Base-by-base conservation (phyloP, 228 moss, liverwort and hornwort species). In the Sphagnum fallax region DNA sequence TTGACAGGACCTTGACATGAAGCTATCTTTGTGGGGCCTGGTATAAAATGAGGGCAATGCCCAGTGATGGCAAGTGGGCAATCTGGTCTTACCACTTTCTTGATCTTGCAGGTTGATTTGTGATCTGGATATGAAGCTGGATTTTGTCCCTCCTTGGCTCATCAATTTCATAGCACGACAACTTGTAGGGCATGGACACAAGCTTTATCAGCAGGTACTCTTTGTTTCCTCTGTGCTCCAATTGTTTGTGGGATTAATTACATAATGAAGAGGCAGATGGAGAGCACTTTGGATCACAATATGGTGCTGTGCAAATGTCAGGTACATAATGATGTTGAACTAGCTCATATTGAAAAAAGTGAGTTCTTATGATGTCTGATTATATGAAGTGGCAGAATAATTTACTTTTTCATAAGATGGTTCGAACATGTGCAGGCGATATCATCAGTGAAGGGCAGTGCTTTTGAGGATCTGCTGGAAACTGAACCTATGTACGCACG, bases 81-180 rank as follows among this genome's bases (percentile, higher is more conserved):
- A 32, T 32, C 32, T 32, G 32, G 32, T 32, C 32, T 32, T 32
- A 32, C 32, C 32, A 32, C 32, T 32, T 2, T 32, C 32, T 32
- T 32, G 32, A 32, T 32, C 32, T 51, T 64, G 65, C 89, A 98
- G 98, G 61, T 78, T 88, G n/a, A 75, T 98, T 75, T 73, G 85
- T 63, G 91, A 84, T 78, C 49, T 98, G 70, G 98, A 98, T 79
- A 87, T 98, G 90, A 98, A 98, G 78, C 78, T 98, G 71, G 98
- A 98, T 55, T 78, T 89, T 67, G 89, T 94, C 8, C 98, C 98
- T 67, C 84, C 98, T 6, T 90, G 89, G 88, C 52, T 98, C 71
- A 98, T 98, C 78, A 98, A 98, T 71, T 98, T 98, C 16, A 80
- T 98, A 6, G 83, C 94, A 15, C 83, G 98, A 73, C 93, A 93